Base-by-base conservation (phyloP, 306 rosid species). In the Malus sieversii region DNA sequence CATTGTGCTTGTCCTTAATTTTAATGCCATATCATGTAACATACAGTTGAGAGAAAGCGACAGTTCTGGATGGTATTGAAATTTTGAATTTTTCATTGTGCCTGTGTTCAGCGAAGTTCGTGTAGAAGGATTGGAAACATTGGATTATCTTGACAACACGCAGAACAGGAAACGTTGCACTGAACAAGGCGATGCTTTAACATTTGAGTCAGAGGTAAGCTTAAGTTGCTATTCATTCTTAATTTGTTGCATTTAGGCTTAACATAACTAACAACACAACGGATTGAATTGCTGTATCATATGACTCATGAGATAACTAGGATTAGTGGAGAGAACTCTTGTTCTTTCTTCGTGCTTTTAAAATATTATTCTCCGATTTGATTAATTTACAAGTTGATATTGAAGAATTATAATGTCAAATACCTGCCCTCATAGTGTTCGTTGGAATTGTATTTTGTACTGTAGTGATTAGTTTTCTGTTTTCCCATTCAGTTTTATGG, bases 171-270 rank as follows among this genome's bases (percentile, higher is more conserved):
- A 82, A 76, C 92, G 97, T 38, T 92, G 87, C 81, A 95, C 97
- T 66, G 97, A 95, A 79, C 97, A 95, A 82, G 96, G 97, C 63
- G 98, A 90, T 87, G 99, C 99, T 15, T 75, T 92, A 86, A 95
- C 99, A 38, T 95, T 95, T 89, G 97, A 95, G 81, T 87, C 93
- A 48, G 97, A 92, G 85, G 97, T 95, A 83, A 80, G 90, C 80
- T 71, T 32, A 29, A 35, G 72, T 52, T 65, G 46, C 27, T 52
- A 38, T 65, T 66, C 7, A 16, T 45, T 40, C 29, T 27, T 9
- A 38, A 48, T 22, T 33, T 81, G 38, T 63, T 83, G 68, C 22
- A 22, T 80, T 65, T 46, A 69, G 57, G 44, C 16, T 18, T 33
- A 33, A 33, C 38, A 33, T 33, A 33, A 33, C 38, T 33, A 33